Base-by-base conservation (phyloP, 345 rosid genomes). In the Xanthoceras sorbifolium region DNA sequence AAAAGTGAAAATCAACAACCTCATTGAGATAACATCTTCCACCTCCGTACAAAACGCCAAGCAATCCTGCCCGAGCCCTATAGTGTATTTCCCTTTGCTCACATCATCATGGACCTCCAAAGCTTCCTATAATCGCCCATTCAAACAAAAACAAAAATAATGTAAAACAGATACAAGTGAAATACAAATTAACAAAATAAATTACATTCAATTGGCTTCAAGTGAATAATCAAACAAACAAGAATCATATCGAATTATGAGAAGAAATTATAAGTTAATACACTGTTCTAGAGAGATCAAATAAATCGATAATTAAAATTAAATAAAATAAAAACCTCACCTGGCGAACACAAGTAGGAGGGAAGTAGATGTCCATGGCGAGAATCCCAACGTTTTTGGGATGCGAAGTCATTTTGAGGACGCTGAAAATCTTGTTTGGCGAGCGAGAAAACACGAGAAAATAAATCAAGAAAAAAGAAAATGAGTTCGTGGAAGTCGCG, bases 1-100 rank as follows among this genome's bases (percentile, higher is more conserved):
- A 12, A 46, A 38, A 14, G 54, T 25, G 36, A 31, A 57, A 7
- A 57, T 23, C 23, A 60, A 15, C 69, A 74, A 93, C 99, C 99
- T 92, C 97, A 96, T 96, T 11, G 99, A 96, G 82, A 96, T 92
- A 46, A 92, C 98, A 91, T 96, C 99, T 89, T 96, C 99, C 74
- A 96, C 93, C 83, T 96, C 99, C 0, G 93, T 84, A 82, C 99
- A 96, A 83, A 96, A 96, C 29, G 88, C 97, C 94, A 96, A 77
- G 83, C 97, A 91, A 78, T 96, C 97, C 79, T 96, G 98, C 77
- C 99, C 98, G 78, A 96, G 98, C 34, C 99, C 99, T 70, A 96
- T 90, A 1, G 97, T 94, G 79, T 92, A 96, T 82, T 96, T 96
- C 34, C 97, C 98, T 84, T 91, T 94, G 84, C 99, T 90, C 23